These are phyloP conservation scores for Carex myosuroides DNA, from an alignment of 176 grass and related monocot genomes.

Conservation along the genomic window DNA sequence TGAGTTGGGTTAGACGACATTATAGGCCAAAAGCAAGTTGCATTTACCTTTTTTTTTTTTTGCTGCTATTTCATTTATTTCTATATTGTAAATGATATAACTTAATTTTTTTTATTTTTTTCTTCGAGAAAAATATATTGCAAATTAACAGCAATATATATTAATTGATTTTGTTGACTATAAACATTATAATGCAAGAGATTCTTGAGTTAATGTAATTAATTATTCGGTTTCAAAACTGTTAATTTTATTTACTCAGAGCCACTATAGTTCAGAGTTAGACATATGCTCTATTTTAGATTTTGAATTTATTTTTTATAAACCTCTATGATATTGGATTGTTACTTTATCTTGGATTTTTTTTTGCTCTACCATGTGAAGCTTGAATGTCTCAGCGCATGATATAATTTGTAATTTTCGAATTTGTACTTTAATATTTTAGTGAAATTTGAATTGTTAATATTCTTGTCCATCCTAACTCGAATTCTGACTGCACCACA, in stretches of 20 bases:
- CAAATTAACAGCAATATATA: neutral
- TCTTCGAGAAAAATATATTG: neutral
- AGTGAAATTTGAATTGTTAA: no score
- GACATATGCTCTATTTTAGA: no score
- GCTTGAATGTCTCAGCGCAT: no score
- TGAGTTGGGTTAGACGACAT: neutral
- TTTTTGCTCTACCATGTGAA: no score
- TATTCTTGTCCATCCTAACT: no score
- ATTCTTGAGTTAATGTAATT: neutral
- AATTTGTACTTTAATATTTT: no score
- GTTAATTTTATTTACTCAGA: neutral
- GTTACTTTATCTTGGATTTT: no score
- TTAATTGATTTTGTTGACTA: neutral
- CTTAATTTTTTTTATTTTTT: neutral
- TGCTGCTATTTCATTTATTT: neutral
- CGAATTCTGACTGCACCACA: no score
- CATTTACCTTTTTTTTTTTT: neutral
- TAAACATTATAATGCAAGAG: neutral
- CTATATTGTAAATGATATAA: slow-evolving; percentile 12
- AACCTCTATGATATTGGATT: no score
- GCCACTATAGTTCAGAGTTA: no score
- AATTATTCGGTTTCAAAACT: neutral
- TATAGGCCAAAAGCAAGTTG: neutral
- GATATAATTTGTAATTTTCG: no score
- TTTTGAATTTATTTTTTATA: no score